Base-by-base conservation (phyloP, 2,329 filamentous ascomycete species). In the Sarocladium strictum region DNA sequence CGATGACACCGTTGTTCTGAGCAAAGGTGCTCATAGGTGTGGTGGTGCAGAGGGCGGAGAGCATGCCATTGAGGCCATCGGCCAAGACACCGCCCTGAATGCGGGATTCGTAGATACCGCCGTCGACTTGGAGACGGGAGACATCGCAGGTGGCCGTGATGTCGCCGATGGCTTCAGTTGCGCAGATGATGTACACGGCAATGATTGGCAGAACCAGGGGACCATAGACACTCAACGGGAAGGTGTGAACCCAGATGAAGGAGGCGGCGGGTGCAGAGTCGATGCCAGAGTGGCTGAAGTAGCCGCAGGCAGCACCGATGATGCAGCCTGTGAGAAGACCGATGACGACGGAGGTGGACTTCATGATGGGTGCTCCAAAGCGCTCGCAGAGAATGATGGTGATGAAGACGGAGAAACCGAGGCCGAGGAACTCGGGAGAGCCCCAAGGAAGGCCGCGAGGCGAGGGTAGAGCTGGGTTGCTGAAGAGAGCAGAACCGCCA, bases 1-100 rank as follows among this genome's bases (percentile, higher is more conserved):
- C 86, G 57, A 94, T 92, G 53, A 93, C 87, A 33, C 89, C 89
- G 66, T 93, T 92, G 73, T 93, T 93, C 67, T 92, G 88, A 0
- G 89, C 89, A 61, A 92, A 92, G 1, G 85, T 87, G 1, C 83
- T 85, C 81, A 92, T 89, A 27, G 89, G 88, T 0, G 87, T 89
- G 60, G 90, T 88, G 49, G 89, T 93, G 73, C 85, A 87, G 29
- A 94, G 78, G 1, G 84, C 87, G 15, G 88, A 87, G 15, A 93
- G 73, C 59, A 90, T 72, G 33, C 89, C 87, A 62, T 89, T 90
- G 52, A 91, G 61, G 1, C 89, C 89, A 61, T 94, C 90, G 0
- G 88, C 87, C 3, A 94, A 69, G 15, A 93, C 81, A 32, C 89
- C 89, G 12, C 89, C 89, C 68, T 92, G 88, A 62, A 93, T 88